Conservation (phyloP, 306 rosid species). For the Urtica urens region DNA sequence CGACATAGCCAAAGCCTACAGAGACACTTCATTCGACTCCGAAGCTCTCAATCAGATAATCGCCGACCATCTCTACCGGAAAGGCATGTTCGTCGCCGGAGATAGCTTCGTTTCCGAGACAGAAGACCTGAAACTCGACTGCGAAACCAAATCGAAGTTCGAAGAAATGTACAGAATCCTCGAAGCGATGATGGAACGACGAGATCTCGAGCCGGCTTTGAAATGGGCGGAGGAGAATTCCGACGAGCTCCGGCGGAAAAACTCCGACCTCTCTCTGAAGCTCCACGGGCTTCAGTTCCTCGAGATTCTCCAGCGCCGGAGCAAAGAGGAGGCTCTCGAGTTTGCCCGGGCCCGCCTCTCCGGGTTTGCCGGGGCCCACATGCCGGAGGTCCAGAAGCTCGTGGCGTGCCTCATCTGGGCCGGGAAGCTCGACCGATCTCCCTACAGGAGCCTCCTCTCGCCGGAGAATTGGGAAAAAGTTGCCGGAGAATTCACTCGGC, state of each 20-base stretch:
- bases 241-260: conserved; percentile 50
- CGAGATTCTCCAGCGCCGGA: conserved; percentile 49
- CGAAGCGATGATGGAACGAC: conserved; percentile 53
- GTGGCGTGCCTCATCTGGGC: conserved; percentile 66
- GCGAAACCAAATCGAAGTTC: conserved; percentile 48
- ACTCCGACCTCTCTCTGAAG: conserved; percentile 59
- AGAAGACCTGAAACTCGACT: conserved; percentile 48
- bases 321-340: conserved; percentile 49
- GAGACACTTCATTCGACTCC: conserved; percentile 50
- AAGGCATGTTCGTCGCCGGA: conserved; percentile 73
- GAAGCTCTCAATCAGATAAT: conserved; percentile 58
- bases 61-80: conserved; percentile 70
- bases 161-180: conserved; percentile 71
- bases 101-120: conserved; percentile 56
- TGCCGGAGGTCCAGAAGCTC: conserved; percentile 65
- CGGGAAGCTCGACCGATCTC: conserved; percentile 76
- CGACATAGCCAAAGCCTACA: conserved; percentile 85
- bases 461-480: conserved; percentile 59
- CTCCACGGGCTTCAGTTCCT: conserved; percentile 67
- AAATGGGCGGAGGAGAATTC: conserved; percentile 57
- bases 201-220: conserved; percentile 71
- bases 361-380: conserved; percentile 43
- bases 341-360: conserved; percentile 58
- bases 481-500: conserved; percentile 59
- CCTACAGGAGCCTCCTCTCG: conserved; percentile 47